A percentile compares a stretch with the other conserved stretches of the same genome.
These are phyloP conservation scores for Acorus calamus DNA, from an alignment of 106 monocot species.

Conservation along the genomic window DNA sequence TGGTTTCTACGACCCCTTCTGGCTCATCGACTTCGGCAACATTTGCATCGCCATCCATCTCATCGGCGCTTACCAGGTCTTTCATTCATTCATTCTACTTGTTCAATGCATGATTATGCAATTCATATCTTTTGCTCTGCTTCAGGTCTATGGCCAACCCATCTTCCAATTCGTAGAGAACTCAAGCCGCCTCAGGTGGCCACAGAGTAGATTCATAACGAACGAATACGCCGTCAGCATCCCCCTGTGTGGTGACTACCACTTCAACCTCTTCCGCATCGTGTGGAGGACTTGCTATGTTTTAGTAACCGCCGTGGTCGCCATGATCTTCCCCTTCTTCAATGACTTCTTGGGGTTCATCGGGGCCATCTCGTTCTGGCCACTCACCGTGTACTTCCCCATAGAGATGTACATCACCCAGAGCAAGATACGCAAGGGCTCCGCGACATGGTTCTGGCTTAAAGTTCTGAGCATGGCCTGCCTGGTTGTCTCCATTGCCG, in stretches of 20 bases:
- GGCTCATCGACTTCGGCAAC: slow-evolving; percentile 7
- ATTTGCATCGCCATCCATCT: slow-evolving; percentile 12
- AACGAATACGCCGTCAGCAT: slow-evolving; percentile 9
- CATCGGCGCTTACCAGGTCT: slow-evolving; percentile 14
- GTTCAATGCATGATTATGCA: too few relatives aligned
- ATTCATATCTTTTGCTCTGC: too few relatives aligned
- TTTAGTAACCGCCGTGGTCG: slow-evolving; percentile 18
- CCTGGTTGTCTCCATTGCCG: too few relatives aligned
- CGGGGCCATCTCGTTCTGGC: slow-evolving; percentile 25
- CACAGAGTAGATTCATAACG: slow-evolving; percentile 6
- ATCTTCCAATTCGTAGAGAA: slow-evolving; percentile 33
- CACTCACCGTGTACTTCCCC: slow-evolving; percentile 22
- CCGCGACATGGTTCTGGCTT: slow-evolving; percentile 10
- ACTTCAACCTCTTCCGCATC: slow-evolving; percentile 17
- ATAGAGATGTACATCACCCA: slow-evolving; percentile 20
- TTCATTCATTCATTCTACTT: too few relatives aligned
- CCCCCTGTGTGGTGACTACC: slow-evolving; percentile 4
- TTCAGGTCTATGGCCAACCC: slow-evolving; percentile 41
- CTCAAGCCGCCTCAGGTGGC: slow-evolving; percentile 6
- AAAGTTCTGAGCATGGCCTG: slow-evolving; percentile 7
- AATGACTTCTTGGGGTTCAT: slow-evolving; percentile 24
- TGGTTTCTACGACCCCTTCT: slow-evolving; percentile 4
- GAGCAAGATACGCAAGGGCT: slow-evolving; percentile 10
- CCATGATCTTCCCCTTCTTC: slow-evolving; percentile 43
- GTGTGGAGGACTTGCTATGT: slow-evolving; percentile 30